phyloP scores from a whole-genome alignment of 2,329 filamentous ascomycete species.

The Whalleya microplaca region DNA sequence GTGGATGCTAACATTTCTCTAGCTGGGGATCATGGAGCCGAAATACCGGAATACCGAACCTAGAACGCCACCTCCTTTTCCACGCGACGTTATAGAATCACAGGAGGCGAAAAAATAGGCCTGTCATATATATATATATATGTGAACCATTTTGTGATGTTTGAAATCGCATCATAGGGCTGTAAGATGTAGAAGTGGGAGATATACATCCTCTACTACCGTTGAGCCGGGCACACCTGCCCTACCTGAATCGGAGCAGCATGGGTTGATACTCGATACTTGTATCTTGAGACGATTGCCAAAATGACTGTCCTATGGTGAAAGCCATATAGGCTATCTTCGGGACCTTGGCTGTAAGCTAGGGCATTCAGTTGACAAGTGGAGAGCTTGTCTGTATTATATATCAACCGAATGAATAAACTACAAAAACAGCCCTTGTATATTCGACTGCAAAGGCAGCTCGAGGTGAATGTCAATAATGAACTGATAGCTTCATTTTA shows the following conservation, averaged over 20 bases:
- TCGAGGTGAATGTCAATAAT: no score
- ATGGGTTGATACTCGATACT: not conserved
- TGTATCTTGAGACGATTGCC: not conserved
- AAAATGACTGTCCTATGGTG: not conserved
- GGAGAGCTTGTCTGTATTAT: not conserved
- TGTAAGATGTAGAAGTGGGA: conserved; percentile 7
- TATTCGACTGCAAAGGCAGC: no score
- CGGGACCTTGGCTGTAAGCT: not conserved
- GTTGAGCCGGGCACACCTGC: not conserved
- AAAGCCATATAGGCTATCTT: not conserved
- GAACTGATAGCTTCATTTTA: no score
- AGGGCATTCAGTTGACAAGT: not conserved
- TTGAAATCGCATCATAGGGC: conserved; percentile 1
- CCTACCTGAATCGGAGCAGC: not conserved
- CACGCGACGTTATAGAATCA: conserved; percentile 16
- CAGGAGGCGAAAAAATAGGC: conserved; percentile 13
- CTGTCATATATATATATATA: conserved; percentile 1
- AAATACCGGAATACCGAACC: conserved; percentile 40
- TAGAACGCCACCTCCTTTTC: conserved; percentile 31
- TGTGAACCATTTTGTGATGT: conserved; percentile 17
- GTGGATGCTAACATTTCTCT: not conserved
- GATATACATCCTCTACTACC: not conserved
- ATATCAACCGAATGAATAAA: not conserved
- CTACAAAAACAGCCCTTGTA: not conserved
- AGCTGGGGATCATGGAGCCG: conserved; percentile 44